Evolutionary conservation across 768 basidiomycete species (phyloP), one percentile per base, ranked within the genome.

Genomic region (Mycena latifolia): DNA sequence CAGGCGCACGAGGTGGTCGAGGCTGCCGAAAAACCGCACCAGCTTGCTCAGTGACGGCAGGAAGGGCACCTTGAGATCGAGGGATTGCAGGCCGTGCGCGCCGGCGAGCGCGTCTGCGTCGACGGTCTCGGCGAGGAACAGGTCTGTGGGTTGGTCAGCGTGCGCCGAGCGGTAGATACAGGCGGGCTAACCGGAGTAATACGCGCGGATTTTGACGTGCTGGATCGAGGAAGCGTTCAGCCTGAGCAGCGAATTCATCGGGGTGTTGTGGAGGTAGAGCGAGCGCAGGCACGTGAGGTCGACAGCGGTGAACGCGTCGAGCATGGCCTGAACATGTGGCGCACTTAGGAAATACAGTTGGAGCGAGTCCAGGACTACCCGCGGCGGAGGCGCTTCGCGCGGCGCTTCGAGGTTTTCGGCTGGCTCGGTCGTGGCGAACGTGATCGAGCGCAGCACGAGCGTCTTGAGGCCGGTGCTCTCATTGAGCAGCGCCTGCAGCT

Each of bases 241-340:
- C 22, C 50, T 28, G n/a, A 67, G 24, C 12, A 62, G 22, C 5
- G 55, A 57, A 2, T 29, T 45, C 55, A 62, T 67, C 0, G 66
- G 61, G 17, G 55, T 67, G 50, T 67, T 67, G 61, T 62, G 66
- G 17, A 67, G 55, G 41, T 62, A 67, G 20, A 67, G 20, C 5
- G 48, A 54, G 29, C 61, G 54, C 47, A 67, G 55, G 4, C 28
- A 39, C 39, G 37, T 58, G 46, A 67, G 50, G 29, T 67, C 66
- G n/a, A 67, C 35, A 18, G 24, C 17, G 6, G 54, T 50, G 60
- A 67, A 63, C 10, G 55, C 37, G 22, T 31, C 28, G 6, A 67
- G 33, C 31, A 63, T 43, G 20, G 41, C 61, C 22, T 46, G 48
- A 3, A 63, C 28, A 27, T 47, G 43, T 18, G 7, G 25, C n/a